A percentile compares a stretch with the other conserved stretches of the same genome.
Evolutionary conservation across 1,284 basidiomycete species (phyloP).

Genomic region (Prillingera fragicola): DNA sequence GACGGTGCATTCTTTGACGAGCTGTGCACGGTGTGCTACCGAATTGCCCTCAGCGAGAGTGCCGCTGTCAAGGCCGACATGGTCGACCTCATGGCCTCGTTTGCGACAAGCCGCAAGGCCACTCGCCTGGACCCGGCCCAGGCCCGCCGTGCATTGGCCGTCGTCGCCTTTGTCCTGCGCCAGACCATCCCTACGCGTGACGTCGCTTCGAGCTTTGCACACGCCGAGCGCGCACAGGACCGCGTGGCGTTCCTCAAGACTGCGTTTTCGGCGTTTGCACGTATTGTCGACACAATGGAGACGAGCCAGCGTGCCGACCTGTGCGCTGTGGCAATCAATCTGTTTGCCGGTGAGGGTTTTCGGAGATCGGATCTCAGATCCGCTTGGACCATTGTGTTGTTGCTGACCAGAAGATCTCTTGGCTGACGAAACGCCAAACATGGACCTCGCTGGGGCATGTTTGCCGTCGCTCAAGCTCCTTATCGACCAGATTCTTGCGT

Average conservation of each 20-base stretch:
- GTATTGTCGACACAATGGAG: slow-evolving; percentile 60
- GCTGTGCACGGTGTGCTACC: slow-evolving; percentile 78
- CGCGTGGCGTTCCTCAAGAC: slow-evolving; percentile 62
- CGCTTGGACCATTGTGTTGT: too few relatives aligned
- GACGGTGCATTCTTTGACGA: slow-evolving; percentile 83
- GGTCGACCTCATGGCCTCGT: slow-evolving; percentile 63
- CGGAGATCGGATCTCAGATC: background rate
- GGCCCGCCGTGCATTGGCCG: slow-evolving; percentile 38
- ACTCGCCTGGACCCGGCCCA: slow-evolving; percentile 31
- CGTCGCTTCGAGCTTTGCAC: slow-evolving; percentile 53
- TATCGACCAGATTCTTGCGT: slow-evolving; percentile 53
- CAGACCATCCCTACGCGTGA: slow-evolving; percentile 60
- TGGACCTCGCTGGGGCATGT: slow-evolving; percentile 72
- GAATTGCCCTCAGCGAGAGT: slow-evolving; percentile 81
- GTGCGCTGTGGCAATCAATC: slow-evolving; percentile 69
- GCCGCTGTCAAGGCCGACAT: slow-evolving; percentile 68
- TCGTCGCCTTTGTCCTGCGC: slow-evolving; percentile 66
- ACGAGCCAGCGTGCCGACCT: slow-evolving; percentile 57
- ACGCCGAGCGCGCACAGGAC: slow-evolving; percentile 53
- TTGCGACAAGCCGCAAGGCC: slow-evolving; percentile 54
- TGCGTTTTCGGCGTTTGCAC: slow-evolving; percentile 62
- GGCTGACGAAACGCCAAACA: slow-evolving; percentile 71
- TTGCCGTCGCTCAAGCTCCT: slow-evolving; percentile 71
- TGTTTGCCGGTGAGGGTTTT: slow-evolving; percentile 63
- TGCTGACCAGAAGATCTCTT: slow-evolving; percentile 58